Base-by-base conservation (phyloP, 2,329 filamentous ascomycete species). In the Beauveria brongniartii region DNA sequence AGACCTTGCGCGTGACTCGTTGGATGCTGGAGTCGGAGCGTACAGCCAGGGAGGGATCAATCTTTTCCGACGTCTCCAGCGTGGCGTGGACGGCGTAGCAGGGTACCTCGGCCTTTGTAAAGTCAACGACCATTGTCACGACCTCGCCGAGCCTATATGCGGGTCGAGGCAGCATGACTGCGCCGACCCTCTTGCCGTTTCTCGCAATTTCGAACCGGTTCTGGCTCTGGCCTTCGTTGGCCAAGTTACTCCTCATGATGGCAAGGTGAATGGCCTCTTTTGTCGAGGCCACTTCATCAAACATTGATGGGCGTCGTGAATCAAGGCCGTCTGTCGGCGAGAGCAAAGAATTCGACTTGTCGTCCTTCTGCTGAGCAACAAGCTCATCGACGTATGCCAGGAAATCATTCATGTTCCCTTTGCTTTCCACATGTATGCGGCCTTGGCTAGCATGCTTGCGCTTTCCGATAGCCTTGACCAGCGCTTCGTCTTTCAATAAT, bases 181-280 rank as follows among this genome's bases (percentile, higher is more conserved):
- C 91, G 3, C 90, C 93, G 14, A 99, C 92, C n/a, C 87, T 87
- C 61, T 87, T 87, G n/a, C 92, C 92, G 69, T 92, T 92, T 16
- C 93, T 89, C 14, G 93, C 88, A 71, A 99, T 97, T 70, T 96
- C 92, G 71, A 97, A 99, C 44, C 92, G 87, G 69, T 96, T 97
- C n/a, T 88, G 84, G 69, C 90, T 92, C 67, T 91, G 86, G n/a
- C 84, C 82, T 50, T 84, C 81, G 2, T 79, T 79, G 0, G 85
- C 81, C 66, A 87, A 77, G 66, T 91, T 91, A 70, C 91, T 92
- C 65, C 91, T 87, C 58, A 97, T 80, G 62, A 97, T 96, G 14
- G 94, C 90, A 63, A 96, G 81, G 70, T 97, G 91, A 68, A 99
- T 96, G 22, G 90, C 87, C 68, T 97, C 92, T 70, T 91, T 93